Conservation (phyloP, 2,329 filamentous ascomycete species). For the Cladobotryum protrusum region DNA sequence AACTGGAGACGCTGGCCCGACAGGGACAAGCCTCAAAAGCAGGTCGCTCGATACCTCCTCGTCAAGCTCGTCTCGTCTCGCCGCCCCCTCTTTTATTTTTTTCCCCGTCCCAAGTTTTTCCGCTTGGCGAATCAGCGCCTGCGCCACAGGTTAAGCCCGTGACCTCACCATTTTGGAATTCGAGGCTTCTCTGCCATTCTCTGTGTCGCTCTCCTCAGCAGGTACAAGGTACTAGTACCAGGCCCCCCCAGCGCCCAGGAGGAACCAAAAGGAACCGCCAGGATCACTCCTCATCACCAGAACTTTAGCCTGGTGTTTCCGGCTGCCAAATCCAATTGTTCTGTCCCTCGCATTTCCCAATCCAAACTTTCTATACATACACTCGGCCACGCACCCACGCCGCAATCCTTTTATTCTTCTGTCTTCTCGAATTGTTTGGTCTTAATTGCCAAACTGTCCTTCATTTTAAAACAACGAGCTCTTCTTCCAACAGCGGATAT, state of each 20-base stretch:
- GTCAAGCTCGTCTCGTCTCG: not conserved
- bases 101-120: not conserved
- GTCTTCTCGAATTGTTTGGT: slow-evolving; percentile 3
- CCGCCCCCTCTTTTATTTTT: slow-evolving; percentile 1
- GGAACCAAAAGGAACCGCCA: not conserved
- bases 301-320: slow-evolving; percentile 7
- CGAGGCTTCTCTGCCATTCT: not conserved
- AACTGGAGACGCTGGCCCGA: not conserved
- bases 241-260: slow-evolving; percentile 1
- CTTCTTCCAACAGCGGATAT: slow-evolving; percentile 5
- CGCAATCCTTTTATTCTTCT: too few relatives aligned
- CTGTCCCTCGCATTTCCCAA: slow-evolving; percentile 6
- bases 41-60: too few relatives aligned
- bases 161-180: slow-evolving; percentile 20
- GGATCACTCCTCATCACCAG: not conserved
- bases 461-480: slow-evolving; percentile 4
- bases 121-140: slow-evolving; percentile 15
- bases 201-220: not conserved
- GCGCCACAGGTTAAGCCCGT: slow-evolving; percentile 16
- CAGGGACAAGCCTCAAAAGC: not conserved
- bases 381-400: too few relatives aligned
- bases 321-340: slow-evolving; percentile 8
- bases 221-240: slow-evolving; percentile 8
- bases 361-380: not conserved
- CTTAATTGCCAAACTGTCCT: slow-evolving; percentile 6